Evolutionary conservation across 2,329 filamentous ascomycete genomes (phyloP).

Genomic region (Apiospora hydei): DNA sequence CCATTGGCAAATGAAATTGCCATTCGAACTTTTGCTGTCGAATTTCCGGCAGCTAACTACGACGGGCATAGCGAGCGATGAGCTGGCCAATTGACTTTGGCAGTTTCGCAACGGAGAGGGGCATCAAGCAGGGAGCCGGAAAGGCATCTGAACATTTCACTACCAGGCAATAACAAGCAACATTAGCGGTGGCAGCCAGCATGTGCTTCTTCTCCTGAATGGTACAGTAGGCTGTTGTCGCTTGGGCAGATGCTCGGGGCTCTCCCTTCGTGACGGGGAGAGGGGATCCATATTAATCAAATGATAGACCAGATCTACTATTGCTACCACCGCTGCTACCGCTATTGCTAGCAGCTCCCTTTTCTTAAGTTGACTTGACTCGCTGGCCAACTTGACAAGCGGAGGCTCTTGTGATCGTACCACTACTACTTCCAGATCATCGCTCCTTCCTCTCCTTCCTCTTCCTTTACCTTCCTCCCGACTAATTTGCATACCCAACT

Average conservation of each 20-base stretch:
- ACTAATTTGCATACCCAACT: neutral
- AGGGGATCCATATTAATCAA: conserved; percentile 15
- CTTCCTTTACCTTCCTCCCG: neutral
- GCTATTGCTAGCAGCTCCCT: neutral
- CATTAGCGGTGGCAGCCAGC: neutral
- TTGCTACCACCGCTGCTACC: neutral
- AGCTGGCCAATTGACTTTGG: conserved; percentile 12
- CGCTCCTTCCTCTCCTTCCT: neutral
- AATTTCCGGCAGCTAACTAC: conserved; percentile 6
- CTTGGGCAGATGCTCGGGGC: conserved; percentile 6
- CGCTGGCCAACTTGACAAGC: conserved; percentile 1
- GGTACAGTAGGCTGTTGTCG: neutral
- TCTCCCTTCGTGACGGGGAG: conserved; percentile 5
- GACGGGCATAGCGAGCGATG: neutral
- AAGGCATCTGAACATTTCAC: neutral
- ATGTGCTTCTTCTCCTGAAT: conserved; percentile 20
- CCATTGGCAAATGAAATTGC: conserved; percentile 19
- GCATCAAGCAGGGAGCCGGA: neutral
- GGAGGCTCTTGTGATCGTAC: neutral
- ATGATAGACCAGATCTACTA: conserved; percentile 11
- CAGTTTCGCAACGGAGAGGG: conserved; percentile 10
- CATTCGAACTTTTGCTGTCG: conserved; percentile 19
- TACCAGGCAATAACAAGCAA: conserved; percentile 1
- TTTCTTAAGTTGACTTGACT: conserved; percentile 16
- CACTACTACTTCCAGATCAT: neutral